These are phyloP conservation scores for Ottelia alismoides DNA, from an alignment of 106 monocot species.

Conservation along the genomic window DNA sequence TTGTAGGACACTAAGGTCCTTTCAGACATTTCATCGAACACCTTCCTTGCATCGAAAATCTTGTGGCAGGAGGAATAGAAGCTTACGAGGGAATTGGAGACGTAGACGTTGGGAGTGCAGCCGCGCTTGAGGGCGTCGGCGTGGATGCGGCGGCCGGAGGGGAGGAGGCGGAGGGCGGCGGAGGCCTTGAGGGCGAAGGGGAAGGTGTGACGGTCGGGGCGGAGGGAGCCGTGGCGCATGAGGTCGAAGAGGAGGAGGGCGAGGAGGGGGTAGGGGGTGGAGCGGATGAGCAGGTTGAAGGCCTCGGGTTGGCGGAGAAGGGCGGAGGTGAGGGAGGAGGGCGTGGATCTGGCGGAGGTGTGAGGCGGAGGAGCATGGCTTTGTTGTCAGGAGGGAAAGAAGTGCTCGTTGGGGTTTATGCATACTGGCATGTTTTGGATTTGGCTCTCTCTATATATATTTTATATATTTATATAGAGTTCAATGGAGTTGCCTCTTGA, in stretches of 20 bases:
- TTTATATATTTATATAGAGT: too few species aligned
- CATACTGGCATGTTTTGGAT: too few species aligned
- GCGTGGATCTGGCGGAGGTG: too few species aligned
- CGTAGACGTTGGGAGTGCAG: slow-evolving; percentile 12
- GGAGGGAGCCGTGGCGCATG: slow-evolving; percentile 23
- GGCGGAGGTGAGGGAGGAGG: slow-evolving; percentile 12
- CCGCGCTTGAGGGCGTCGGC: slow-evolving; percentile 23
- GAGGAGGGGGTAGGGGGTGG: slow-evolving; percentile 10
- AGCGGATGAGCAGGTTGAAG: slow-evolving; percentile 31
- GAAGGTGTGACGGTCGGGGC: slow-evolving; percentile 40
- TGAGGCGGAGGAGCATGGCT: too few species aligned
- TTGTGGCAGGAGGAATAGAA: slow-evolving; percentile 19
- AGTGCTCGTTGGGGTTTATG: too few species aligned
- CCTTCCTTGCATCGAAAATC: slow-evolving; percentile 9
- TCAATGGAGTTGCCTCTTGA: too few species aligned
- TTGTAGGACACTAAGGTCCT: slow-evolving; percentile 36
- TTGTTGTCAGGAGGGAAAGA: too few species aligned
- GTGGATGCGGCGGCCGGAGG: slow-evolving; percentile 20
- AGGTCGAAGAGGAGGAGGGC: slow-evolving; percentile 17
- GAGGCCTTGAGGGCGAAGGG: slow-evolving; percentile 31
- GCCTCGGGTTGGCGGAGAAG: slow-evolving; percentile 19
- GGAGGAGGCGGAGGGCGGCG: slow-evolving; percentile 7
- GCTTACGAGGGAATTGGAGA: slow-evolving; percentile 28
- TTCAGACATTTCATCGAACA: slow-evolving; percentile 9
- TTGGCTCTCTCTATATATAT: too few species aligned